Conservation (phyloP, 768 basidiomycete species). For the Termitomyces sp. region DNA sequence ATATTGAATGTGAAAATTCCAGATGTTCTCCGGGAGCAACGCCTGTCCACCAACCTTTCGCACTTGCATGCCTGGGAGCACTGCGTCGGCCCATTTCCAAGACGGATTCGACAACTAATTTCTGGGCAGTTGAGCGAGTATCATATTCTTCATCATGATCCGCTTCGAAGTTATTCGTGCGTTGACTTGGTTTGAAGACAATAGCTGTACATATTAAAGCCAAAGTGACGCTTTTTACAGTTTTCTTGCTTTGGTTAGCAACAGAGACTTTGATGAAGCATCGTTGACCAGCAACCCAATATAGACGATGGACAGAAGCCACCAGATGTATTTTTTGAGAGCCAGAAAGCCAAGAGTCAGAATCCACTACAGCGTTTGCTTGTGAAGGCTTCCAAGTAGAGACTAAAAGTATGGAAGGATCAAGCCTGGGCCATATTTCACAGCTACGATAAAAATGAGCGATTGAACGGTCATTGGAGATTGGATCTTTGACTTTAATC, state of each 20-base stretch:
- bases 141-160: neutral
- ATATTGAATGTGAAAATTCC: constrained; percentile 63
- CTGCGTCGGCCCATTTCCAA: constrained; percentile 63
- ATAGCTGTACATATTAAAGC: constrained; percentile 28
- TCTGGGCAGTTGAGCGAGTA: constrained; percentile 28
- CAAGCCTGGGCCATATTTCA: constrained; percentile 72
- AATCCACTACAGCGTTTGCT: neutral
- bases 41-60: constrained; percentile 89
- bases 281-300: constrained; percentile 80
- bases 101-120: constrained; percentile 57
- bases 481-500: constrained; percentile 65
- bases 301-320: constrained; percentile 61
- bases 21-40: constrained; percentile 55
- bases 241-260: constrained; percentile 61
- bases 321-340: constrained; percentile 59
- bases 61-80: constrained; percentile 66
- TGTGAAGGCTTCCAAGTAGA: constrained; percentile 36
- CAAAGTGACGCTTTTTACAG: constrained; percentile 59
- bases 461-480: constrained; percentile 58
- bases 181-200: neutral
- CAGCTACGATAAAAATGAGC: constrained; percentile 88
- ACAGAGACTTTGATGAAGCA: constrained; percentile 64
- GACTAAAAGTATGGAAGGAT: constrained; percentile 54
- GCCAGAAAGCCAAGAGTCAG: neutral
- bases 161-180: neutral